These are phyloP conservation scores for Cubamyces sp. DNA, from an alignment of 768 basidiomycete species.

Conservation along the genomic window DNA sequence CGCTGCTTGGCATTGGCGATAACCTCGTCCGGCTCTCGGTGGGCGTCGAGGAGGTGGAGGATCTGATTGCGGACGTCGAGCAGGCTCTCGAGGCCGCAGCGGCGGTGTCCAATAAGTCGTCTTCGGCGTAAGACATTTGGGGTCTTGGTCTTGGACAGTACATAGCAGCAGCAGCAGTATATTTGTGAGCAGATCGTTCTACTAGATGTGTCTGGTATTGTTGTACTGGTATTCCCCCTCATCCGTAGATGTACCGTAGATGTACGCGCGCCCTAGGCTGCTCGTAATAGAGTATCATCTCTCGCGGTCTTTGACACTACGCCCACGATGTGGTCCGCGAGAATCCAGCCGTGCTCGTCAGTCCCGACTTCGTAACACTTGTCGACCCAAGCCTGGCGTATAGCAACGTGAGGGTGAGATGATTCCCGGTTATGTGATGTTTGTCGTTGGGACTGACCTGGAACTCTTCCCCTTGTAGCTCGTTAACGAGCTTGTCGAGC, in stretches of 20 bases:
- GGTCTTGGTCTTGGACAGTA: neutral
- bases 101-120: neutral
- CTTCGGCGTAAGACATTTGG: neutral
- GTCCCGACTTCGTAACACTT: conserved; percentile 22
- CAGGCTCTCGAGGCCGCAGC: conserved; percentile 59
- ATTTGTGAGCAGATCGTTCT: neutral
- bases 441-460: neutral
- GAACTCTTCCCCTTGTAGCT: conserved; percentile 23
- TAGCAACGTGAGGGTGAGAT: neutral
- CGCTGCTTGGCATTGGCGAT: conserved; percentile 73
- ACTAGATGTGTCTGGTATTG: too few relatives aligned
- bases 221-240: too few relatives aligned
- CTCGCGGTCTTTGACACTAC: conserved; percentile 9
- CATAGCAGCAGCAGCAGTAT: neutral
- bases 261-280: neutral
- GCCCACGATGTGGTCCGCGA: conserved; percentile 25
- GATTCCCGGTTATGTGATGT: too few relatives aligned
- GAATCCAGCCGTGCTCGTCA: conserved; percentile 19
- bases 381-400: conserved; percentile 21
- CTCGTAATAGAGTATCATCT: neutral
- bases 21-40: conserved; percentile 81
- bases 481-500: conserved; percentile 23
- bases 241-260: neutral
- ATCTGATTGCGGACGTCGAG: conserved; percentile 74
- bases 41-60: conserved; percentile 87